Evolutionary conservation across 208 protist genomes (phyloP).

Genomic region (Leishmania lainsoni): DNA sequence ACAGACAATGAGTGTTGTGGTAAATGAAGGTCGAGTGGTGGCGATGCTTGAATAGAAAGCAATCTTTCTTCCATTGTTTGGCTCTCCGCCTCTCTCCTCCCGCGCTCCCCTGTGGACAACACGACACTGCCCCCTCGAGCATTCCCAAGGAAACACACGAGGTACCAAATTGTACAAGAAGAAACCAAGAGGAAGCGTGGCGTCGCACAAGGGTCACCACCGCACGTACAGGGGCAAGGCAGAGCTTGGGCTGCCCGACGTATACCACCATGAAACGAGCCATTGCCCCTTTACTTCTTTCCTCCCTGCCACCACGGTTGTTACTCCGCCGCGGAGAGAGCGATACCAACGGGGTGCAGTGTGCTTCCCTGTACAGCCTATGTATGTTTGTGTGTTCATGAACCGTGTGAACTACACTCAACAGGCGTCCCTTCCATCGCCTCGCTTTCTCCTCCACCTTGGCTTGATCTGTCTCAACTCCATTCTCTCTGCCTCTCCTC

Average conservation of each 20-base stretch:
- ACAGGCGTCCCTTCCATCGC: too few relatives aligned
- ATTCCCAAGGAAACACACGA: not conserved
- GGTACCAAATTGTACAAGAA: not conserved
- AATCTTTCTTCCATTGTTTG: not conserved
- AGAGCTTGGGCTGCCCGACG: not conserved
- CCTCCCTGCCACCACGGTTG: not conserved
- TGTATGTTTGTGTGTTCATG: too few relatives aligned
- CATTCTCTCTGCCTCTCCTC: not conserved
- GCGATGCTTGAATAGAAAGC: not conserved
- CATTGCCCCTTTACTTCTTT: not conserved
- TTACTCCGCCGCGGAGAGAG: not conserved
- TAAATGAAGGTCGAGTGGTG: not conserved
- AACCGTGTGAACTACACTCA: too few relatives aligned
- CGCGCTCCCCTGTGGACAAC: not conserved
- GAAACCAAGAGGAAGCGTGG: not conserved
- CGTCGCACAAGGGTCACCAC: not conserved
- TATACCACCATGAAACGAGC: not conserved
- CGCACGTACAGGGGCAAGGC: not conserved
- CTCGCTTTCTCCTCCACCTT: not conserved
- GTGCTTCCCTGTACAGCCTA: too few relatives aligned
- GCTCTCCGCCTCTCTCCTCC: not conserved
- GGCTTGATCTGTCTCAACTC: not conserved
- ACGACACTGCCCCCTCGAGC: not conserved
- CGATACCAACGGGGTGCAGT: too few relatives aligned
- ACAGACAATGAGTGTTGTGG: not conserved